Evolutionary conservation across 176 grass and related monocot genomes (phyloP).

Genomic region (Aegilops speltoides): DNA sequence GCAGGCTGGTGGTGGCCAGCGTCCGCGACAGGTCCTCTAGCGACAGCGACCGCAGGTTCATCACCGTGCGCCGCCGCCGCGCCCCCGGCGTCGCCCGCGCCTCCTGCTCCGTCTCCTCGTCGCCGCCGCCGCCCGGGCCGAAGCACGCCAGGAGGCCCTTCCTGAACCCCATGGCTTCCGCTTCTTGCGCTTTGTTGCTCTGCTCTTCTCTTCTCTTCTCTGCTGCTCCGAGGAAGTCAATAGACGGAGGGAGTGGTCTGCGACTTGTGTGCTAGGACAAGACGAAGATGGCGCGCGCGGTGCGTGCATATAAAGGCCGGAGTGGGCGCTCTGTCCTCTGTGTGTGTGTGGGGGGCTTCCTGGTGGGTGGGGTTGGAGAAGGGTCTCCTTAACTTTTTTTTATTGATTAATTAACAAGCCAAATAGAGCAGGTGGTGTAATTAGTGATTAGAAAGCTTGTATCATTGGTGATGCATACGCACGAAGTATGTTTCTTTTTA

Average conservation of each 20-base stretch:
- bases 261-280: background rate
- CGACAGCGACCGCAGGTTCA: constrained; percentile 57
- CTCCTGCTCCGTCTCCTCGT: background rate
- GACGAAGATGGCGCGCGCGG: background rate
- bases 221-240: background rate
- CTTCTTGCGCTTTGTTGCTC: too few relatives aligned
- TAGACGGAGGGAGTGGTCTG: background rate
- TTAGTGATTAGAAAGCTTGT: background rate
- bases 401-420: background rate
- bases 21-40: constrained; percentile 74
- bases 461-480: constrained; percentile 27
- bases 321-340: background rate
- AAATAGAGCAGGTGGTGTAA: constrained; percentile 24
- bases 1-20: constrained; percentile 67
- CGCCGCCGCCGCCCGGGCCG: background rate
- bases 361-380: constrained; percentile 15
- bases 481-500: too few relatives aligned
- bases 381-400: background rate
- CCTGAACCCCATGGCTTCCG: constrained; percentile 21
- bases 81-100: background rate
- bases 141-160: constrained; percentile 49
- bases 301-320: constrained; percentile 27
- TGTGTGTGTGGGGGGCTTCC: constrained; percentile 1
- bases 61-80: constrained; percentile 38
- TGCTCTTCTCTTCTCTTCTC: background rate